Base-by-base conservation (phyloP, 2,329 filamentous ascomycete species). In the Ustulina deusta region DNA sequence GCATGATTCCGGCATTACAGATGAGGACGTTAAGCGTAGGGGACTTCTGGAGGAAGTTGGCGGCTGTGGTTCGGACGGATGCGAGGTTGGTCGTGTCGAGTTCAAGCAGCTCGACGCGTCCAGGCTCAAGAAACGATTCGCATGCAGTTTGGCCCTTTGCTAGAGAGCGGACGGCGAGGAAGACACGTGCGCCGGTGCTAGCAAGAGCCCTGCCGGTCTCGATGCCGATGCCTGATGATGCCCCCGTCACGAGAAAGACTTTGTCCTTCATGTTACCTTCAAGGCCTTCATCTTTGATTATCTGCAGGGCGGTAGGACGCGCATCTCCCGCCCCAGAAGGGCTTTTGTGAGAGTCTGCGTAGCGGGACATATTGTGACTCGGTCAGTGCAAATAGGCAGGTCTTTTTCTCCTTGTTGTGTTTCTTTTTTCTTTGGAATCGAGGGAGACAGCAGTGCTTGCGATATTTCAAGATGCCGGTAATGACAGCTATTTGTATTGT, bases 221-320 rank as follows among this genome's bases (percentile, higher is more conserved):
- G 20, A 68, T 36, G 17, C 69, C 69, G 22, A 65, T 65, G 6
- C 69, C 69, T 1, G 67, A 62, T 15, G 69, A 67, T 9, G 55
- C 49, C 2, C 69, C 69, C 2, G 69, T 71, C 0, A 71, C 34
- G 9, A 69, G 59, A 22, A 71, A 71, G 34, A 79, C 79, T 66
- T 81, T 82, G 61, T 74, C 79, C 2, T 67, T 65, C 42, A 79
- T 72, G 22, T 75, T 79, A 46, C 78, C 78, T 10, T 75, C 69
- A 6, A 60, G 66, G 27, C 71, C 69, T 38, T 81, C 73, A 61
- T 81, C 79, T 52, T 77, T 58, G 58, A 82, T 69, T 44, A 82
- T 78, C 63, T 81, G 76, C 3, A 78, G 48, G 7, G 79, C 80
- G 1, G 79, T 81, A 3, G 79, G 80, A 10, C 79, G 78, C 13